A percentile compares a stretch with the other conserved stretches of the same genome.
phyloP scores from a whole-genome alignment of 768 basidiomycete genomes.

The Auriscalpium microsporum region DNA sequence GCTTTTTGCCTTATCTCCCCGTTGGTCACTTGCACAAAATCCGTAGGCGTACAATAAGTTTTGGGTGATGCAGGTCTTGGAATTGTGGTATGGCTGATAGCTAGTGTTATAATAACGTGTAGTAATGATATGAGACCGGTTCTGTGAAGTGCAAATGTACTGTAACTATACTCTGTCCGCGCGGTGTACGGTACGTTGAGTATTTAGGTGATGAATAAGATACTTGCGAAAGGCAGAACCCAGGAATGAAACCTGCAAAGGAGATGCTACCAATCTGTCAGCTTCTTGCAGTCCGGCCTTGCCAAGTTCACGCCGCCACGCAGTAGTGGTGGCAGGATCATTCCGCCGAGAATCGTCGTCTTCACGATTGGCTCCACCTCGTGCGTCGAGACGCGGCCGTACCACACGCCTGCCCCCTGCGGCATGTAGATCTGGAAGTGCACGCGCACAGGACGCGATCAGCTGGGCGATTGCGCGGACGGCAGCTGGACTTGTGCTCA shows the following conservation, averaged over 20 bases:
- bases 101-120: conserved; percentile 6
- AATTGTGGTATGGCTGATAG: neutral
- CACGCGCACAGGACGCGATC: no score
- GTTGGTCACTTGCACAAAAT: conserved; percentile 1
- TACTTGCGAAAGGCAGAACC: neutral
- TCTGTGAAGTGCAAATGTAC: neutral
- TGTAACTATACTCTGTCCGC: neutral
- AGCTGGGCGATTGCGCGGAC: neutral
- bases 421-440: conserved; percentile 73
- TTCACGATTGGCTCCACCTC: conserved; percentile 81
- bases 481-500: conserved; percentile 28
- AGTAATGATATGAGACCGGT: conserved; percentile 1
- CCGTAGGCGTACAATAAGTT: neutral
- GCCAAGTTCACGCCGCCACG: conserved; percentile 80
- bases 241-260: neutral
- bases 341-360: conserved; percentile 80
- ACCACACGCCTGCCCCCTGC: conserved; percentile 81
- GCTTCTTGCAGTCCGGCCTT: conserved; percentile 53
- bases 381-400: conserved; percentile 87
- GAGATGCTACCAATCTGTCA: conserved; percentile 60
- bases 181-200: neutral
- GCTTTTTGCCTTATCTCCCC: neutral
- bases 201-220: neutral
- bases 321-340: conserved; percentile 76
- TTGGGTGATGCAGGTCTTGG: conserved; percentile 1